phyloP scores from a whole-genome alignment of 1,139 yeast genomes.

The Entelexis sorbosivorans region DNA sequence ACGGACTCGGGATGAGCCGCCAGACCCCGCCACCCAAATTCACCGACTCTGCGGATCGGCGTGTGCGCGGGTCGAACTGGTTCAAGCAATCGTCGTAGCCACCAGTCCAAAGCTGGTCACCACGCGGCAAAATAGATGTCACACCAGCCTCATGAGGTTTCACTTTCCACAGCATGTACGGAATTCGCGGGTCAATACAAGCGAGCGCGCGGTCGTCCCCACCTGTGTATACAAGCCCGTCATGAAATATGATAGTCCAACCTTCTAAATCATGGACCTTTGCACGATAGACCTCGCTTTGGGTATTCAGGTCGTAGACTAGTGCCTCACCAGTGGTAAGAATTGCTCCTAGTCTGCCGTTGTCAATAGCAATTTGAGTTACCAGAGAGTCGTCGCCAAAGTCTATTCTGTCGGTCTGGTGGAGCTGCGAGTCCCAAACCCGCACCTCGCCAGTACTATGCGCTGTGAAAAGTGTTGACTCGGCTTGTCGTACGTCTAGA shows the following conservation, averaged over 20 bases:
- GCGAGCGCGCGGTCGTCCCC: slow-evolving; percentile 77
- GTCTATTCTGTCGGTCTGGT: not conserved
- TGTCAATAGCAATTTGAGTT: slow-evolving; percentile 49
- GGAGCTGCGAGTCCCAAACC: slow-evolving; percentile 41
- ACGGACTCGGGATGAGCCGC: slow-evolving; percentile 63
- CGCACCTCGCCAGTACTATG: slow-evolving; percentile 71
- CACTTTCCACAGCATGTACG: slow-evolving; percentile 42
- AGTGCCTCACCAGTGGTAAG: slow-evolving; percentile 31
- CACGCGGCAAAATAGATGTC: slow-evolving; percentile 51
- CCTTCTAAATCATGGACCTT: slow-evolving; percentile 61
- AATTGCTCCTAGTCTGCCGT: slow-evolving; percentile 27
- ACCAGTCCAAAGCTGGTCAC: slow-evolving; percentile 54
- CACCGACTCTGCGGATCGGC: slow-evolving; percentile 35
- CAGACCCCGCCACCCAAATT: slow-evolving; percentile 91
- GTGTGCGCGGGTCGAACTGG: slow-evolving; percentile 54
- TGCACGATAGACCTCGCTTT: slow-evolving; percentile 8
- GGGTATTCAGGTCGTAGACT: slow-evolving; percentile 17
- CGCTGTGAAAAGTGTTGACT: slow-evolving; percentile 41
- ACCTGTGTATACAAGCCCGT: slow-evolving; percentile 69
- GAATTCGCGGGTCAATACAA: slow-evolving; percentile 58
- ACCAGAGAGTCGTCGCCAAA: slow-evolving; percentile 40
- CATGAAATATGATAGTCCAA: slow-evolving; percentile 61
- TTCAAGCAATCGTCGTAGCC: slow-evolving; percentile 78
- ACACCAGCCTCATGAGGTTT: slow-evolving; percentile 80
- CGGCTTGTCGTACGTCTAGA: slow-evolving; percentile 38